Percentiles rank a stretch among this genome's conserved stretches.
Conservation (phyloP, 306 rosid genomes). For the Vigna mungo region DNA sequence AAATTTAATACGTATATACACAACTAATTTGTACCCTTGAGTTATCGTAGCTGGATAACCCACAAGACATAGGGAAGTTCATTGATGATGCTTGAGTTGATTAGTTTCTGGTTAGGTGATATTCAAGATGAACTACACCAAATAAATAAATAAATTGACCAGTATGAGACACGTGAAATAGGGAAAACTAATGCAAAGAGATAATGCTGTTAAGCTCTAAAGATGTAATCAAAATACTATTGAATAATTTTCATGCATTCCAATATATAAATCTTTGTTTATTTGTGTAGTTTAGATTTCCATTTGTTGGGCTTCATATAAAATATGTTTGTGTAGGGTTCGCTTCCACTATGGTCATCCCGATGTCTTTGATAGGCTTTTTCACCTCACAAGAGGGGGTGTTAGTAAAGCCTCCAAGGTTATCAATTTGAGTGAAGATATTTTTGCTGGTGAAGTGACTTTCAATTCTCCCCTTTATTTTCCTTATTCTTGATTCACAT, state of each 20-base stretch:
- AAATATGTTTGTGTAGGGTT: slow-evolving; percentile 59
- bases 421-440: slow-evolving; percentile 98
- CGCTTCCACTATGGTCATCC: slow-evolving; percentile 99
- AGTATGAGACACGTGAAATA: background rate
- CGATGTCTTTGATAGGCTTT: slow-evolving; percentile 94
- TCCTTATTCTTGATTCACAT: slow-evolving; percentile 4
- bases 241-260: background rate
- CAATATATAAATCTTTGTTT: background rate
- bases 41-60: background rate
- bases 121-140: background rate
- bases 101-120: background rate
- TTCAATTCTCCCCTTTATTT: slow-evolving; percentile 2
- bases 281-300: background rate
- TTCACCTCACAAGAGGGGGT: slow-evolving; percentile 97
- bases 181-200: background rate
- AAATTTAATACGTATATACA: background rate
- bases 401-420: slow-evolving; percentile 97
- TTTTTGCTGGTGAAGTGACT: slow-evolving; percentile 83
- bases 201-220: background rate
- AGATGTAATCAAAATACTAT: background rate
- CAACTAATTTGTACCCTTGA: background rate
- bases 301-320: background rate
- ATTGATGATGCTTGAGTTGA: background rate
- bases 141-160: background rate
- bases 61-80: background rate